Evolutionary conservation across 1,139 yeast genomes (phyloP).

Genomic region (Geotrichum histeridarum): DNA sequence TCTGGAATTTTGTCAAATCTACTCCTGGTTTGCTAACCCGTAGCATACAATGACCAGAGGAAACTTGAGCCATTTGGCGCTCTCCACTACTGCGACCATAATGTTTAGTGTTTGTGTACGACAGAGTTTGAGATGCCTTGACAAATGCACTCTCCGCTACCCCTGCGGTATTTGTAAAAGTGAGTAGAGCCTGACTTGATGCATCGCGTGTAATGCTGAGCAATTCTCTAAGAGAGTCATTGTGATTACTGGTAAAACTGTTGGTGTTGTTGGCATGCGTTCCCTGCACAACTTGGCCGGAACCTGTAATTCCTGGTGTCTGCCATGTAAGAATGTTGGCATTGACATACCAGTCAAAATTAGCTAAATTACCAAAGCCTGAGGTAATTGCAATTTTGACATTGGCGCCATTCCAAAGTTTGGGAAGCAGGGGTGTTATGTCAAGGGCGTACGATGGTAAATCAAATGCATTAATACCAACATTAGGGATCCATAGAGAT

Average conservation of each 20-base stretch:
- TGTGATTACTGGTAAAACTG: conserved; percentile 5
- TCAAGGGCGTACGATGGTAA: conserved; percentile 62
- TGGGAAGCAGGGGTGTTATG: conserved; percentile 60
- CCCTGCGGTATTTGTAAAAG: conserved; percentile 5
- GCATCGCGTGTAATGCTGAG: conserved; percentile 14
- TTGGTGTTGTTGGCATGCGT: conserved; percentile 12
- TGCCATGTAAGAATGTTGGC: conserved; percentile 67
- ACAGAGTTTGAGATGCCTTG: conserved; percentile 16
- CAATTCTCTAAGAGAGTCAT: conserved; percentile 9
- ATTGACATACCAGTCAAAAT: conserved; percentile 58
- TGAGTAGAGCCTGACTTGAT: conserved; percentile 18
- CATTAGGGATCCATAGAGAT: conserved; percentile 72
- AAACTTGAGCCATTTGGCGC: conserved; percentile 18
- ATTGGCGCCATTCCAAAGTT: conserved; percentile 45
- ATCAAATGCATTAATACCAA: conserved; percentile 68
- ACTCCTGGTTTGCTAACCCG: conserved; percentile 15
- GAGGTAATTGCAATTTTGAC: conserved; percentile 45
- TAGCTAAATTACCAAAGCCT: conserved; percentile 45
- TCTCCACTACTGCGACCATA: conserved; percentile 4
- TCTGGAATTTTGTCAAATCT: conserved; percentile 6
- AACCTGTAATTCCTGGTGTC: conserved; percentile 31
- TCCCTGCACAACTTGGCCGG: conserved; percentile 23
- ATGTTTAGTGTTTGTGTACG: conserved; percentile 18
- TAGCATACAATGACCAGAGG: conserved; percentile 16
- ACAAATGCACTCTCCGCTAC: conserved; percentile 12